Percentiles rank a stretch among this genome's conserved stretches.
Conservation (phyloP, 2,329 filamentous ascomycete species). For the Fusarium annulatum region DNA sequence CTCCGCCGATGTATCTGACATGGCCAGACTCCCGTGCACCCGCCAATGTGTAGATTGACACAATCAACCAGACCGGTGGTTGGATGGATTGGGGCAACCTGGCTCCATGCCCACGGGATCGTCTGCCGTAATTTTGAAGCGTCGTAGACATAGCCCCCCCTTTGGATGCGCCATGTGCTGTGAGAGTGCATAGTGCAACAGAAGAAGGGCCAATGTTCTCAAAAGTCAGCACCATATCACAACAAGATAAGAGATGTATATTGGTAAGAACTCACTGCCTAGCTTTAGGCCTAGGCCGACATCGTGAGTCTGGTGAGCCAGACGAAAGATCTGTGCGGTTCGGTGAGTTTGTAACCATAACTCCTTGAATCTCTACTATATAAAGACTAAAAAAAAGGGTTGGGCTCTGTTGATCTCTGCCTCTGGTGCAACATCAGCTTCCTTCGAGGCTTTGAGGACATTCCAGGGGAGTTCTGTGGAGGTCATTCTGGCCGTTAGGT, state of each 20-base stretch:
- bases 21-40: background rate
- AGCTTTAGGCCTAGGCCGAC: background rate
- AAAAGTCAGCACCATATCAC: no score
- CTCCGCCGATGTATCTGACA: background rate
- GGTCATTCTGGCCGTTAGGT: background rate
- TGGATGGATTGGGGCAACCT: no score
- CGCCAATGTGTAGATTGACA: background rate
- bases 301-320: background rate
- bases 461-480: background rate
- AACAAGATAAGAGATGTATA: rapidly evolving
- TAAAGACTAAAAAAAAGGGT: rapidly evolving
- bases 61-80: background rate
- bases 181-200: no score
- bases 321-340: background rate
- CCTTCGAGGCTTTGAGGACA: background rate
- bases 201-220: no score
- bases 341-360: background rate
- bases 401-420: background rate
- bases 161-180: no score
- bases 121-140: no score
- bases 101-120: no score
- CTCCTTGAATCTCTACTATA: background rate
- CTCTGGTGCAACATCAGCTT: background rate
- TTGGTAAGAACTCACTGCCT: background rate
- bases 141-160: no score